phyloP scores from a whole-genome alignment of 805 yeast genomes.

The Danielia reshetovae region DNA sequence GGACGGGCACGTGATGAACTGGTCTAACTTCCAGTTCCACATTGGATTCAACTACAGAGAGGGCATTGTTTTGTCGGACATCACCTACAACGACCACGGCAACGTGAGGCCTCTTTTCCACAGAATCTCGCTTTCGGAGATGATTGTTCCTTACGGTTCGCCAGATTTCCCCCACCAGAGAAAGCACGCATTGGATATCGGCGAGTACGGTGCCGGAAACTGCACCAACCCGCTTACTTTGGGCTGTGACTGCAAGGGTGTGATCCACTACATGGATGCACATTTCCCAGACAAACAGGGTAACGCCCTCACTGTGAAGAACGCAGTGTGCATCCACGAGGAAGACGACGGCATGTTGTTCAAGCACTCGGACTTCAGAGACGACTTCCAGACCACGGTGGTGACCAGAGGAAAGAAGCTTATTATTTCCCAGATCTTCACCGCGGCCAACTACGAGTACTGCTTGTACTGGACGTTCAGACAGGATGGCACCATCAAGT shows the following conservation, averaged over 20 bases:
- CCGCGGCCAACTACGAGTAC: conserved; percentile 85
- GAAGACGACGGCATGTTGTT: conserved; percentile 77
- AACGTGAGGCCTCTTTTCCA: conserved; percentile 71
- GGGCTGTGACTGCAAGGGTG: conserved; percentile 86
- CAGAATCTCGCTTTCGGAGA: conserved; percentile 72
- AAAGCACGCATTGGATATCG: conserved; percentile 82
- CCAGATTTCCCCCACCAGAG: conserved; percentile 81
- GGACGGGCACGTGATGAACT: conserved; percentile 64
- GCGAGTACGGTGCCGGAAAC: conserved; percentile 86
- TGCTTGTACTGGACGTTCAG: conserved; percentile 79
- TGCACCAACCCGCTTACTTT: conserved; percentile 75
- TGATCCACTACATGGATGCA: conserved; percentile 79
- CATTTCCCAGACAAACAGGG: conserved; percentile 66
- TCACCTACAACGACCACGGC: conserved; percentile 73
- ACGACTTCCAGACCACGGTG: conserved; percentile 67
- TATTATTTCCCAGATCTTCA: conserved; percentile 74
- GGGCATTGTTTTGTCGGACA: conserved; percentile 74
- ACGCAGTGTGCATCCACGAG: conserved; percentile 81
- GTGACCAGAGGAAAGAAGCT: conserved; percentile 73
- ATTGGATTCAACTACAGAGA: conserved; percentile 84
- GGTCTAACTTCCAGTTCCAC: conserved; percentile 78
- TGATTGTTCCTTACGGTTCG: conserved; percentile 82
- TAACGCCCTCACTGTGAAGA: conserved; percentile 64
- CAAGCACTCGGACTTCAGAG: conserved; percentile 85
- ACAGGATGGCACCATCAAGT: conserved; percentile 80